Evolutionary conservation across 2,329 filamentous ascomycete genomes (phyloP), one percentile per base, ranked within the genome.

Genomic region (Sphaceloma murrayae): DNA sequence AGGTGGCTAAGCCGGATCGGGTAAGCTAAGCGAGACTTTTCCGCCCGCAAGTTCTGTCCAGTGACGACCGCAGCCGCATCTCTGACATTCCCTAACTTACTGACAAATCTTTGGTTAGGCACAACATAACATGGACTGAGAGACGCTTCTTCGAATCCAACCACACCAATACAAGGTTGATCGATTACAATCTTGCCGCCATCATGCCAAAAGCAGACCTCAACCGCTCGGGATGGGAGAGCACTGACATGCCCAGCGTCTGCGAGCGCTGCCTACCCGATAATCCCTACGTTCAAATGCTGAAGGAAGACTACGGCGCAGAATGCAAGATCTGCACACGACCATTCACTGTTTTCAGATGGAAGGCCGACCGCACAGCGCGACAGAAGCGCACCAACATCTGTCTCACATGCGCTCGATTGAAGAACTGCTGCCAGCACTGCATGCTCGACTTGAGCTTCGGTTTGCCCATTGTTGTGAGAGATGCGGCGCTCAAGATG

Each of bases 361-460:
- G 89, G 89, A 89, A 89, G 56, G 80, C 85, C 51, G 88, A 94
- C 62, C 85, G 91, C 47, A 91, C 88, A 2, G 79, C 87, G 18
- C 84, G 88, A 50, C 88, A 89, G 63, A 94, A 93, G 67, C 81
- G 85, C 53, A 96, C 89, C 45, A 94, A 85, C 56, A 93, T 96
- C 57, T 98, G 91, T 64, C 73, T 98, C 17, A 98, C 91, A 30
- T 98, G 91, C 69, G 89, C 91, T 16, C 83, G 91, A 33, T 74
- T 96, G 53, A 98, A 98, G 67, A 98, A 98, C 69, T 96, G 91
- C 69, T 98, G 91, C 60, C 91, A 98, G 69, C 89, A 82, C 67
- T 98, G 91, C 70, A 96, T 96, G 86, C 80, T 98, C 43, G 91
- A 98, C 72, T 69, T 98, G 48, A 89, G 85, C 9, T 98, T 96